These are phyloP conservation scores for Gonapodya sp. DNA, from an alignment of 192 early-diverging fungal genomes.

Conservation along the genomic window DNA sequence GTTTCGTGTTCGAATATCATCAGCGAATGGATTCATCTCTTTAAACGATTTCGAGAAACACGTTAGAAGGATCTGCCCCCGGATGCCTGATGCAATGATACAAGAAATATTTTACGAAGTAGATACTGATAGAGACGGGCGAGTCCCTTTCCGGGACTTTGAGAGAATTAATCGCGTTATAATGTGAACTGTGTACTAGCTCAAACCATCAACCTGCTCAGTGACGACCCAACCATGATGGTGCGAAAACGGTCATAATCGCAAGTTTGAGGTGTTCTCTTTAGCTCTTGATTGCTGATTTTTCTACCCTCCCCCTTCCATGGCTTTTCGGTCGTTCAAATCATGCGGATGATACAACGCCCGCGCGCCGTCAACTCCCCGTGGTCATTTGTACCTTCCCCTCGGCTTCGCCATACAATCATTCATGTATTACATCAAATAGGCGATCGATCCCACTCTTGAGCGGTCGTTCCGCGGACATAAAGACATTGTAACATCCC, in stretches of 20 bases:
- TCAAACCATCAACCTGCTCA: no score
- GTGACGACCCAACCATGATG: no score
- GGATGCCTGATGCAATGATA: not conserved
- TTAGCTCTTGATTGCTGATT: no score
- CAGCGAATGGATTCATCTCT: not conserved
- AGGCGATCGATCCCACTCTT: constrained; percentile 29
- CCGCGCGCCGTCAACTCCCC: no score
- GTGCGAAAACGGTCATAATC: no score
- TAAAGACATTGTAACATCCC: constrained; percentile 39
- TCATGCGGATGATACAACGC: no score
- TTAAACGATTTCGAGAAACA: not conserved
- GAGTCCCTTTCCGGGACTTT: not conserved
- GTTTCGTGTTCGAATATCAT: no score
- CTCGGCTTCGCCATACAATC: not conserved
- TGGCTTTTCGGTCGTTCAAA: no score
- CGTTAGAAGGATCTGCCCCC: not conserved
- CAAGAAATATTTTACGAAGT: not conserved
- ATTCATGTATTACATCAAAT: not conserved
- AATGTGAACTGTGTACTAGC: no score
- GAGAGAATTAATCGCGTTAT: not conserved
- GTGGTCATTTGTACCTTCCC: not conserved
- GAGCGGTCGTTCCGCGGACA: constrained; percentile 51
- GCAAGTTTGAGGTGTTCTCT: no score
- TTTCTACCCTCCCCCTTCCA: no score
- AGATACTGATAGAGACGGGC: not conserved